Conservation (phyloP, 257 asterid species). For the Misopates orontium region DNA sequence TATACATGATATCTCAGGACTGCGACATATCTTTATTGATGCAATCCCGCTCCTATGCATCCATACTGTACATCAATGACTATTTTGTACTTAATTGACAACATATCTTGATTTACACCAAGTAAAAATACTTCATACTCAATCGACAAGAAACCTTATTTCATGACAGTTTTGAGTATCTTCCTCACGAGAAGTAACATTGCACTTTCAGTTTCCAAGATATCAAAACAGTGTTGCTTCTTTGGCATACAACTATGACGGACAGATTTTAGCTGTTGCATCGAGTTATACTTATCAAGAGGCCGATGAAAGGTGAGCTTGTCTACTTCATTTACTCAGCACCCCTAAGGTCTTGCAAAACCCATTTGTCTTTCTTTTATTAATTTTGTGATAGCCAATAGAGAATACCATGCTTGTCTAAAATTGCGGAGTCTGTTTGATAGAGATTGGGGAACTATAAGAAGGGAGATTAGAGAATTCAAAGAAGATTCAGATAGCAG, state of each 20-base stretch:
- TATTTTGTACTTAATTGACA: no score
- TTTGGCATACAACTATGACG: constrained; percentile 71
- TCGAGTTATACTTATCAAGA: constrained; percentile 78
- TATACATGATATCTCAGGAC: background rate
- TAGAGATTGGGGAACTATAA: no score
- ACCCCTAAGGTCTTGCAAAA: background rate
- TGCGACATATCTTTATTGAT: background rate
- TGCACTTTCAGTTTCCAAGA: constrained; percentile 57
- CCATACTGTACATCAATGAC: background rate
- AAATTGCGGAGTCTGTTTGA: no score
- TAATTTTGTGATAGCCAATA: no score
- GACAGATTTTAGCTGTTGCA: constrained; percentile 74
- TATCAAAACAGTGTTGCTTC: constrained; percentile 65
- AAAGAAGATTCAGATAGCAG: no score
- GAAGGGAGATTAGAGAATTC: no score
- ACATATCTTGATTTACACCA: background rate
- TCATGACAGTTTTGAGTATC: background rate
- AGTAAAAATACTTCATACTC: background rate
- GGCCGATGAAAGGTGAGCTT: constrained; percentile 63
- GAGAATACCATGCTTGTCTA: no score
- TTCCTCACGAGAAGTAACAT: constrained; percentile 22
- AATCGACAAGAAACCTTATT: background rate
- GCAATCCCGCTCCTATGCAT: background rate
- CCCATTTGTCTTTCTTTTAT: background rate
- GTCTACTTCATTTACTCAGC: background rate